Evolutionary conservation across 768 basidiomycete genomes (phyloP).

Genomic region (Termitomyces eurrhizus): DNA sequence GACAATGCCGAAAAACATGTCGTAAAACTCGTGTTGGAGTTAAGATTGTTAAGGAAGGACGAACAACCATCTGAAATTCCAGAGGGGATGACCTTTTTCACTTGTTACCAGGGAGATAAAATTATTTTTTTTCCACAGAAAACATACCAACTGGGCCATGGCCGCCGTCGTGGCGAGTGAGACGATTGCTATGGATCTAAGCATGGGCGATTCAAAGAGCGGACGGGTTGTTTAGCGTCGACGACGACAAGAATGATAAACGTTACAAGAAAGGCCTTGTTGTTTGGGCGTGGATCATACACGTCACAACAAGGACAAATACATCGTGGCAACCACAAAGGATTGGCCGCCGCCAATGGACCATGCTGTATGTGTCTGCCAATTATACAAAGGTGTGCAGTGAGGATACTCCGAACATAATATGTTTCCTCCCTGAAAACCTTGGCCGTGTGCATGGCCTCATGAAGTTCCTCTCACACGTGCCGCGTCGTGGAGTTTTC

Average conservation of each 20-base stretch:
- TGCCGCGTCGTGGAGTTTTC: background rate
- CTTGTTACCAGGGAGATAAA: slow-evolving; percentile 12
- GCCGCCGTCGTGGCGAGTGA: slow-evolving; percentile 48
- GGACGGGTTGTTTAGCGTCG: slow-evolving; percentile 42
- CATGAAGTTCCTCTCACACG: slow-evolving; percentile 1
- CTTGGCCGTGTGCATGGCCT: background rate
- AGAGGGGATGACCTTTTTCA: slow-evolving; percentile 50
- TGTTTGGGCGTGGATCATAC: slow-evolving; percentile 19
- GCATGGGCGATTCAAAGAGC: slow-evolving; percentile 42
- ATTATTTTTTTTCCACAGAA: background rate
- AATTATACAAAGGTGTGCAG: background rate
- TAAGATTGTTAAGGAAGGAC: slow-evolving; percentile 56
- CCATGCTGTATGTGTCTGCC: background rate
- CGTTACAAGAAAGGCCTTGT: slow-evolving; percentile 14
- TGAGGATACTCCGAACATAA: background rate
- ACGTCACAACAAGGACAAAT: slow-evolving; percentile 29
- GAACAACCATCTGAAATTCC: slow-evolving; percentile 54
- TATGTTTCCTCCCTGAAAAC: no score
- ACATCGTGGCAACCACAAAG: slow-evolving; percentile 20
- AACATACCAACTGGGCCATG: slow-evolving; percentile 46
- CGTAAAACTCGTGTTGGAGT: slow-evolving; percentile 52
- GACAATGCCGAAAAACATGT: slow-evolving; percentile 64
- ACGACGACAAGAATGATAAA: slow-evolving; percentile 28
- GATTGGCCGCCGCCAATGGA: background rate
- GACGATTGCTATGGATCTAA: slow-evolving; percentile 51